Evolutionary conservation across 2,329 filamentous ascomycete species (phyloP), one percentile per base, ranked within the genome.

Genomic region (Fusarium burgessii): DNA sequence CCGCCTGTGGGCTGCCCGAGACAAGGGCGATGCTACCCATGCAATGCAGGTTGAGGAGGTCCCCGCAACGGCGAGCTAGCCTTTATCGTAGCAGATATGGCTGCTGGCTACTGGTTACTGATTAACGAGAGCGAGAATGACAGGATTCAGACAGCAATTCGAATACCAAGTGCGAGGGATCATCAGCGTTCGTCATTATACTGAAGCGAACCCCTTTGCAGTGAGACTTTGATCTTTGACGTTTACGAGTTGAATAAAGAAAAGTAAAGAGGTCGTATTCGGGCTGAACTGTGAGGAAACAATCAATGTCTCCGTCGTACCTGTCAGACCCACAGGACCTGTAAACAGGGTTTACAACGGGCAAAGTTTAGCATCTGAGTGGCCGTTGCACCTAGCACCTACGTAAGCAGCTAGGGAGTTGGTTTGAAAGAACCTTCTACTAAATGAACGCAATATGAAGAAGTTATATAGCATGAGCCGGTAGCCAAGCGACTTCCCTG

Each of bases 121-220:
- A 25, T 35, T 17, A 27, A 47, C 52, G 23, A 12, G 41, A 32
- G 36, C 29, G 52, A 55, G 51, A 25, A 35, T 40, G 51, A 42
- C 25, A 42, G 23, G 18, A 56, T 54, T 17, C 12, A 35, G 14
- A 36, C 18, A 49, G 14, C 14, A 49, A 20, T 50, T 17, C 29
- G 10, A n/a, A 25, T 18, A 23, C 15, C 36, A 23, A 13, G 27
- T 32, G 47, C n/a, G 29, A 52, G 41, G n/a, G 41, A 23, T 56
- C 59, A 59, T 68, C 59, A 60, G n/a, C 10, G 42, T 47, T 65
- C 65, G 59, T 65, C 65, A 69, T 69, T 36, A 14, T 56, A 36
- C 50, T 56, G 41, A 57, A 52, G 45, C 41, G 38, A 40, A 36
- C 17, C 25, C 42, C 67, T 33, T n/a, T 29, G 10, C 29, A 29